Evolutionary conservation across 495 filamentous ascomycete genomes (phyloP).

Genomic region (Parathielavia appendiculata): DNA sequence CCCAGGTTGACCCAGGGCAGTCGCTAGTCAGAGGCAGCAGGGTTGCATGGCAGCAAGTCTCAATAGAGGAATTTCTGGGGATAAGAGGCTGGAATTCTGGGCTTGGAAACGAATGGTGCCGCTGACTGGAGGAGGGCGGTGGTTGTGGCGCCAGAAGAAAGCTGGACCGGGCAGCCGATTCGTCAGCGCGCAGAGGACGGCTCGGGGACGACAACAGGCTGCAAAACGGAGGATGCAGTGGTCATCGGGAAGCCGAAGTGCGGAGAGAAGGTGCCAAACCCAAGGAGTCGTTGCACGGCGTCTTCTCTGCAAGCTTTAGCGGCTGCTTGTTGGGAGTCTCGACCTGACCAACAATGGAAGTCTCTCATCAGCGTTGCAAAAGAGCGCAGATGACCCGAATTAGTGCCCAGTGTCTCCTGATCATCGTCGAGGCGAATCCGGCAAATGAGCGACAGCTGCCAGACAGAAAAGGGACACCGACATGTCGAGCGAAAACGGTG

Average conservation of each 20-base stretch:
- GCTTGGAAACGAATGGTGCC: constrained; percentile 6
- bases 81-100: constrained; percentile 12
- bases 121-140: constrained; percentile 16
- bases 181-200: background rate
- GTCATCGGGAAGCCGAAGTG: background rate
- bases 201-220: background rate
- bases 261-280: background rate
- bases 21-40: constrained; percentile 17
- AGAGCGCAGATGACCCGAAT: background rate
- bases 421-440: background rate
- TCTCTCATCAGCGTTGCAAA: background rate
- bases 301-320: background rate
- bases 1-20: constrained; percentile 4
- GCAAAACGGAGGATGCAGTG: background rate
- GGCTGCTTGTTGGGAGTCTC: background rate
- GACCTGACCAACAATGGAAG: no score
- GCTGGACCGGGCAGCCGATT: background rate
- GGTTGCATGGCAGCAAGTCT: constrained; percentile 24
- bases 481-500: background rate
- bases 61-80: constrained; percentile 22
- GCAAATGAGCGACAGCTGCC: constrained; percentile 18
- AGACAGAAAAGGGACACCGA: constrained; percentile 6
- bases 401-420: background rate
- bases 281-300: background rate
- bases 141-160: constrained; percentile 1